Percentiles rank a stretch among this genome's conserved stretches.
Evolutionary conservation across 2,329 filamentous ascomycete species (phyloP).

Genomic region (Pochonia chlamydosporia): DNA sequence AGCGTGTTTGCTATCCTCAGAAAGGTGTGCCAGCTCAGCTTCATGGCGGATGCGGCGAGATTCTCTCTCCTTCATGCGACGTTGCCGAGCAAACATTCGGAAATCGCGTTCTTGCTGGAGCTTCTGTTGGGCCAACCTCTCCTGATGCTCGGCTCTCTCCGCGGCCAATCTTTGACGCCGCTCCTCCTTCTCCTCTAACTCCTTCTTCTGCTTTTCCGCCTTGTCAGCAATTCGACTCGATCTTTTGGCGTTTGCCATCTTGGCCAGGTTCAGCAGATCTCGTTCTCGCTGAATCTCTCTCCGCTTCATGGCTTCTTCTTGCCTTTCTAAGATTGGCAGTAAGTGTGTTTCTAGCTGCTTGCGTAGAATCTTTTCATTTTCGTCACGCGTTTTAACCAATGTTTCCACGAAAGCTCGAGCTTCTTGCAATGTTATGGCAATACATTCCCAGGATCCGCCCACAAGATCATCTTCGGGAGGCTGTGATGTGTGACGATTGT

Average conservation of each 20-base stretch:
- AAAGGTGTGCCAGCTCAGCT: conserved; percentile 73
- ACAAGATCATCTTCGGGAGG: conserved; percentile 55
- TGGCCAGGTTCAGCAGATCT: conserved; percentile 74
- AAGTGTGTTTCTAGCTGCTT: conserved; percentile 70
- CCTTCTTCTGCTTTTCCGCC: conserved; percentile 68
- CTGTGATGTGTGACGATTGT: conserved; percentile 18
- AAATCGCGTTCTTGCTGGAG: conserved; percentile 70
- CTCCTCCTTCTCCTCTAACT: conserved; percentile 66
- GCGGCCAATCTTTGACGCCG: conserved; percentile 47
- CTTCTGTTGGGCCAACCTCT: conserved; percentile 54
- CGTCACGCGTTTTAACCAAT: conserved; percentile 71
- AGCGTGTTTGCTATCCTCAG: conserved; percentile 64
- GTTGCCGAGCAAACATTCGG: conserved; percentile 76
- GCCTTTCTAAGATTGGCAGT: conserved; percentile 76
- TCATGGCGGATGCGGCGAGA: conserved; percentile 76
- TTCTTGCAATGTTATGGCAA: conserved; percentile 76
- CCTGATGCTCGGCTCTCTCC: conserved; percentile 58
- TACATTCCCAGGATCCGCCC: conserved; percentile 81
- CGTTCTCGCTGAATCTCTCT: conserved; percentile 64
- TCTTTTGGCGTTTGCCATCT: conserved; percentile 88
- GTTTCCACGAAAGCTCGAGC: conserved; percentile 65
- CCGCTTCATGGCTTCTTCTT: conserved; percentile 67
- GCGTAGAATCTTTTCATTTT: conserved; percentile 76
- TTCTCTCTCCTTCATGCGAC: conserved; percentile 81
- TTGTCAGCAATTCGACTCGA: conserved; percentile 85